phyloP scores from a whole-genome alignment of 202 grass and related monocot genomes.

The Zizania palustris region DNA sequence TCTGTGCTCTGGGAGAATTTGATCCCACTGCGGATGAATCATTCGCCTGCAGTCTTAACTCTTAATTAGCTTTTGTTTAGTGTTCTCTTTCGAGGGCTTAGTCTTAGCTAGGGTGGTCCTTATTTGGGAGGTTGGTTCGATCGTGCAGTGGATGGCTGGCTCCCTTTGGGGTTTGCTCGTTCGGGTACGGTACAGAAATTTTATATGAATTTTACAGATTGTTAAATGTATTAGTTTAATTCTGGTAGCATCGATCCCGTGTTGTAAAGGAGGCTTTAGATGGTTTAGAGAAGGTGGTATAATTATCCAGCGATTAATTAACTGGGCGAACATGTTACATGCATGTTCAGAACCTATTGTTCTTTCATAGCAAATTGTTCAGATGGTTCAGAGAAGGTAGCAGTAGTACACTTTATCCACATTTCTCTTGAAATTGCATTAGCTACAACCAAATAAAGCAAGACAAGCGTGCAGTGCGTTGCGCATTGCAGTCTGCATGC shows the following conservation, averaged over 20 bases:
- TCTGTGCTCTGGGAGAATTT: neutral
- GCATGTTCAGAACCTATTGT: no score
- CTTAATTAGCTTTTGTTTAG: slow-evolving; percentile 34
- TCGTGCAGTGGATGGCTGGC: neutral
- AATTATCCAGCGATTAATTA: no score
- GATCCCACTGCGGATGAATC: slow-evolving; percentile 1
- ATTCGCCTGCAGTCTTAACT: neutral
- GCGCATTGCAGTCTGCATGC: neutral
- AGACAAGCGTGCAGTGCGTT: neutral
- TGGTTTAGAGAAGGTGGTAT: no score
- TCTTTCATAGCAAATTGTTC: no score
- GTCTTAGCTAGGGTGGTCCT: slow-evolving; percentile 44
- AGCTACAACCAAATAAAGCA: neutral
- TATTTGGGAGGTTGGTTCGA: neutral
- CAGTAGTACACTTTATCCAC: neutral
- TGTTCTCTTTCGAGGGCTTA: slow-evolving; percentile 24
- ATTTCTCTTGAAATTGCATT: neutral
- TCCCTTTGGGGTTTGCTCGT: neutral
- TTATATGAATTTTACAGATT: no score
- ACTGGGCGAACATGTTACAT: no score
- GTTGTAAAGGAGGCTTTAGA: no score
- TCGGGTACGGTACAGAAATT: neutral
- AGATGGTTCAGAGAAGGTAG: no score
- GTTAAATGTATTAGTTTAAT: no score
- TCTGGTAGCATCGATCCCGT: no score